Evolutionary conservation across 148 eudicot genomes (phyloP).

Genomic region (Amaranthus cruentus): DNA sequence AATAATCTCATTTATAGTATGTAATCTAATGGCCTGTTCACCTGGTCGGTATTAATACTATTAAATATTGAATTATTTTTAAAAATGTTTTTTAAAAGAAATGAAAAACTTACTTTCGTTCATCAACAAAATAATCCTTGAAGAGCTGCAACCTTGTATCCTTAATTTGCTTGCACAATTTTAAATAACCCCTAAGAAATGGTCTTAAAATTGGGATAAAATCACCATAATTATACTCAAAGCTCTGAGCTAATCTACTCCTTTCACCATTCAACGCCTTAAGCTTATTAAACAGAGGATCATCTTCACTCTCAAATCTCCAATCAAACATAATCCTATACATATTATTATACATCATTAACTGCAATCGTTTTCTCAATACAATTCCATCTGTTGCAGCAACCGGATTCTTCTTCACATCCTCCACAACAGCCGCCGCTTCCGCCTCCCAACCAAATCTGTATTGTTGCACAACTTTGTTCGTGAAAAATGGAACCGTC

Average conservation of each 20-base stretch:
- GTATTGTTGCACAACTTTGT: constrained; percentile 77
- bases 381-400: constrained; percentile 53
- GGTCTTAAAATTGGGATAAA: constrained; percentile 79
- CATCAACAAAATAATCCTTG: constrained; percentile 71
- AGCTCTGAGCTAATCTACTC: constrained; percentile 80
- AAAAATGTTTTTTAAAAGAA: background rate
- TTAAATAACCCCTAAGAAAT: constrained; percentile 67
- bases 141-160: constrained; percentile 68
- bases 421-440: constrained; percentile 56
- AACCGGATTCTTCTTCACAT: constrained; percentile 51
- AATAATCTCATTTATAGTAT: too few relatives aligned
- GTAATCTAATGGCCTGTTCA: too few relatives aligned
- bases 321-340: constrained; percentile 69
- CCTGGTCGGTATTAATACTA: too few relatives aligned
- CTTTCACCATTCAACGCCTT: constrained; percentile 76
- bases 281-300: constrained; percentile 58
- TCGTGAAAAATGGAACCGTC: constrained; percentile 82
- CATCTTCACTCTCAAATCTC: constrained; percentile 60
- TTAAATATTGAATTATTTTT: too few relatives aligned
- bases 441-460: constrained; percentile 70
- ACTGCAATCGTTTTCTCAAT: constrained; percentile 50
- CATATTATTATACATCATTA: constrained; percentile 87
- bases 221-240: constrained; percentile 84
- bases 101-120: constrained; percentile 55
- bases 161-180: constrained; percentile 57